Conservation (phyloP, 345 rosid species). For the Microthlaspi erraticum region DNA sequence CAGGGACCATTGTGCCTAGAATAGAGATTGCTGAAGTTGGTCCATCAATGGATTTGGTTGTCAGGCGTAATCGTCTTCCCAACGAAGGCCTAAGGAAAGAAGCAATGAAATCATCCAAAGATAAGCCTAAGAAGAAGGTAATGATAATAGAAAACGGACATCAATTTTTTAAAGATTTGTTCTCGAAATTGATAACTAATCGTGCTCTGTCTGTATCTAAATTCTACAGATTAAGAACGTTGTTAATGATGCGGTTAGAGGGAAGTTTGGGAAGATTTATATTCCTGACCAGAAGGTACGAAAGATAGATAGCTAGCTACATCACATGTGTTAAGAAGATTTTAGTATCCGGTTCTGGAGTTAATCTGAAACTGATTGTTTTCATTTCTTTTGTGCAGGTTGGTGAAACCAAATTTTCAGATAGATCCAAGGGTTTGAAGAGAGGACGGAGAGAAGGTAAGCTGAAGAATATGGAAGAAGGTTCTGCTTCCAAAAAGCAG, state of each 20-base stretch:
- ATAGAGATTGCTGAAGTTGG: slow-evolving; percentile 93
- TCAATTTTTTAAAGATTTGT: no score
- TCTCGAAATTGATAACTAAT: neutral
- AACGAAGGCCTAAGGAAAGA: slow-evolving; percentile 74
- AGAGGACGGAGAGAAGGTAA: slow-evolving; percentile 91
- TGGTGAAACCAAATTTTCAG: slow-evolving; percentile 57
- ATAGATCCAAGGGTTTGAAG: slow-evolving; percentile 87
- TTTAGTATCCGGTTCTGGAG: neutral
- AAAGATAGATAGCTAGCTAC: neutral
- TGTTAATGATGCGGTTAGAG: slow-evolving; percentile 58
- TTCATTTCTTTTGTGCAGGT: slow-evolving; percentile 45
- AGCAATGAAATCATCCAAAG: slow-evolving; percentile 79
- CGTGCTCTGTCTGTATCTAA: slow-evolving; percentile 1
- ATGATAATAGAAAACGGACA: no score
- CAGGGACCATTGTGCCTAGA: slow-evolving; percentile 87
- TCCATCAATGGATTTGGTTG: slow-evolving; percentile 93
- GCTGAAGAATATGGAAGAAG: slow-evolving; percentile 37
- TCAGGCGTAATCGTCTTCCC: slow-evolving; percentile 93
- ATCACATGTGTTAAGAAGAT: neutral
- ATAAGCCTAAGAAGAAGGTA: slow-evolving; percentile 91
- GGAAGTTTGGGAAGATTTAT: slow-evolving; percentile 78
- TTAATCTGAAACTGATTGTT: slow-evolving; percentile 11
- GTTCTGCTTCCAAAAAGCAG: slow-evolving; percentile 61
- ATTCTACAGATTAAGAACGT: slow-evolving; percentile 74
- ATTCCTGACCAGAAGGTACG: slow-evolving; percentile 94